A percentile compares a stretch with the other conserved stretches of the same genome.
phyloP scores from a whole-genome alignment of 2,329 filamentous ascomycete genomes.

The Lasiodiplodia sp. region DNA sequence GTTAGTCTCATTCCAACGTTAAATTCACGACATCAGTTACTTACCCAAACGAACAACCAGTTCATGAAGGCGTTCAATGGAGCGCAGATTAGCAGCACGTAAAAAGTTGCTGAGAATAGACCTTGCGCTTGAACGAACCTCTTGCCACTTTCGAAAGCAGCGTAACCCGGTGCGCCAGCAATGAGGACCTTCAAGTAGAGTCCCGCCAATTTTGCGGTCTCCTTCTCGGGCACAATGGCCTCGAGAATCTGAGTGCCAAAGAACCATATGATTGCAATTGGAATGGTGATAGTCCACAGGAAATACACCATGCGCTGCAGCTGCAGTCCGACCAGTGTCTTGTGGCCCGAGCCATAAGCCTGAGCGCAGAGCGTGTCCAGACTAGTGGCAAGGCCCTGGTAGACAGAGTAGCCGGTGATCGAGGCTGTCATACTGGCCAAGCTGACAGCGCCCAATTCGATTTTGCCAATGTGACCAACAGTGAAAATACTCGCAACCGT shows the following conservation, averaged over 20 bases:
- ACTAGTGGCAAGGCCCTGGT: constrained; percentile 73
- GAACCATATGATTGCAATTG: constrained; percentile 75
- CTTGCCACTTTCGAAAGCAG: constrained; percentile 79
- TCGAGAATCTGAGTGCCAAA: constrained; percentile 70
- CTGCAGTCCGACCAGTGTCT: constrained; percentile 85
- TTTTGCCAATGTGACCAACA: constrained; percentile 58
- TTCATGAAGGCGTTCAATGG: constrained; percentile 83
- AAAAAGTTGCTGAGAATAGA: constrained; percentile 82
- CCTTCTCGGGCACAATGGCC: constrained; percentile 72
- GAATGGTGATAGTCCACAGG: constrained; percentile 73
- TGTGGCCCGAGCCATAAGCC: constrained; percentile 90
- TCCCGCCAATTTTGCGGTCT: constrained; percentile 75
- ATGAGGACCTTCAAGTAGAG: constrained; percentile 75
- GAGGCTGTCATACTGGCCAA: constrained; percentile 61
- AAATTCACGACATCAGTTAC: constrained; percentile 30
- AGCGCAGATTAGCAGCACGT: constrained; percentile 82
- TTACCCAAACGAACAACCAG: constrained; percentile 79
- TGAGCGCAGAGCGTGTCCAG: constrained; percentile 93
- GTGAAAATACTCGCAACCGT: constrained; percentile 58
- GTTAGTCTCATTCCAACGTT: neutral
- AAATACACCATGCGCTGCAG: constrained; percentile 84
- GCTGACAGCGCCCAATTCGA: constrained; percentile 57
- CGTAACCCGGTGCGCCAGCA: constrained; percentile 76
- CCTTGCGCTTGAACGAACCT: constrained; percentile 89
- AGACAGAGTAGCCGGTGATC: constrained; percentile 60